Percentiles rank a stretch among this genome's conserved stretches.
Evolutionary conservation across 2,329 filamentous ascomycete species (phyloP).

Genomic region (Xylariaceae sp.): DNA sequence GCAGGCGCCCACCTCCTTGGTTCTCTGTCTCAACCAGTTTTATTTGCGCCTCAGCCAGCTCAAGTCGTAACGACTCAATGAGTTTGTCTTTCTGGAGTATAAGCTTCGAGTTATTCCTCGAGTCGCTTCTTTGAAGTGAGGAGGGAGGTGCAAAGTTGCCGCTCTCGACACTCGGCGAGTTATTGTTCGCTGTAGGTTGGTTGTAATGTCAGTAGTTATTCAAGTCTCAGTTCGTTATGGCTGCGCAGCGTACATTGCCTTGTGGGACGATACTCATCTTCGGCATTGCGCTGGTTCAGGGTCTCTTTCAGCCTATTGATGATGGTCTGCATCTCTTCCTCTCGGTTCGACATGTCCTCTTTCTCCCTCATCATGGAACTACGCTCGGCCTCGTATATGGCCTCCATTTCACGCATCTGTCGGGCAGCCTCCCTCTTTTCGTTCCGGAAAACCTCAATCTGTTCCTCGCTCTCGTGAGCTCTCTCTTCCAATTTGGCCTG

Average conservation of each 20-base stretch:
- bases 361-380: conserved; percentile 86
- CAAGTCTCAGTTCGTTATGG: background rate
- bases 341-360: conserved; percentile 76
- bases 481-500: conserved; percentile 84
- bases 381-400: conserved; percentile 86
- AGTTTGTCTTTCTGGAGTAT: conserved; percentile 94
- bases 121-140: conserved; percentile 81
- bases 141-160: conserved; percentile 83
- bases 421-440: conserved; percentile 80
- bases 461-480: conserved; percentile 80
- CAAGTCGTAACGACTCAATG: conserved; percentile 86
- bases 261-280: conserved; percentile 55
- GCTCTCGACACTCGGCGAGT: conserved; percentile 65
- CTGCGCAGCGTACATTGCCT: conserved; percentile 49
- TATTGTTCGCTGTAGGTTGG: conserved; percentile 45
- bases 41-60: conserved; percentile 92
- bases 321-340: conserved; percentile 86
- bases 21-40: conserved; percentile 94
- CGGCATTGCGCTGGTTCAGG: conserved; percentile 64
- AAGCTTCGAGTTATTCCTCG: conserved; percentile 82
- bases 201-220: conserved; percentile 15
- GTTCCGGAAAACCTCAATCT: conserved; percentile 73
- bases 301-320: conserved; percentile 91
- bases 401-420: conserved; percentile 86
- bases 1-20: conserved; percentile 78